Conservation (phyloP, 2,329 filamentous ascomycete genomes). For the Phialemoniopsis sp. region DNA sequence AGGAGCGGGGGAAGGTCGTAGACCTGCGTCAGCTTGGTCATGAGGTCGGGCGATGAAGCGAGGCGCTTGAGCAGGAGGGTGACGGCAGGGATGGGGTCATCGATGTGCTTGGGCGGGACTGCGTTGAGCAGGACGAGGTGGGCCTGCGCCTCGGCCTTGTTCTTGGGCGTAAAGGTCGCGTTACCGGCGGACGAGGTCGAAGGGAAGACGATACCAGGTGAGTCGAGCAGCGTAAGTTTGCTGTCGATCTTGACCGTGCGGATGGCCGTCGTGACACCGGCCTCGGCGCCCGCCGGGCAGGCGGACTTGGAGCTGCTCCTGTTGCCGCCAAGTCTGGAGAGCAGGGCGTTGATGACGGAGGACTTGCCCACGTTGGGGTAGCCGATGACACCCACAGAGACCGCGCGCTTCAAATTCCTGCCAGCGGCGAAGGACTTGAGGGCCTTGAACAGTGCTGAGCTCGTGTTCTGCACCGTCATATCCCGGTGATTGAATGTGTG, state of each 20-base stretch:
- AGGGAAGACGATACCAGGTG: conserved; percentile 91
- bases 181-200: conserved; percentile 44
- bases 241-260: conserved; percentile 91
- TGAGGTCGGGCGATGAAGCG: conserved; percentile 60
- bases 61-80: conserved; percentile 78
- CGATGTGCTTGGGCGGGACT: conserved; percentile 88
- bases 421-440: conserved; percentile 84
- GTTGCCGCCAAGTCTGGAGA: conserved; percentile 68
- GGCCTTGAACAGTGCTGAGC: conserved; percentile 78
- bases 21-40: conserved; percentile 74
- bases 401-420: conserved; percentile 80
- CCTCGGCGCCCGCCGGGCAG: conserved; percentile 86
- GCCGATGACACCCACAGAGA: conserved; percentile 89
- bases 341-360: conserved; percentile 91
- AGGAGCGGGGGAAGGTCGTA: conserved; percentile 84
- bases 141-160: conserved; percentile 69
- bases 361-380: conserved; percentile 97
- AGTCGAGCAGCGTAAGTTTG: conserved; percentile 90
- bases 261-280: conserved; percentile 84
- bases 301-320: conserved; percentile 55
- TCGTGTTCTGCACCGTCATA: conserved; percentile 81
- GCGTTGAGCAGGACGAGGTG: conserved; percentile 86
- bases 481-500: conserved; percentile 91
- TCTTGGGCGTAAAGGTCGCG: conserved; percentile 47
- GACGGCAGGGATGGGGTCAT: conserved; percentile 86